Base-by-base conservation (phyloP, 768 basidiomycete species). In the Ephemerocybe angulata region DNA sequence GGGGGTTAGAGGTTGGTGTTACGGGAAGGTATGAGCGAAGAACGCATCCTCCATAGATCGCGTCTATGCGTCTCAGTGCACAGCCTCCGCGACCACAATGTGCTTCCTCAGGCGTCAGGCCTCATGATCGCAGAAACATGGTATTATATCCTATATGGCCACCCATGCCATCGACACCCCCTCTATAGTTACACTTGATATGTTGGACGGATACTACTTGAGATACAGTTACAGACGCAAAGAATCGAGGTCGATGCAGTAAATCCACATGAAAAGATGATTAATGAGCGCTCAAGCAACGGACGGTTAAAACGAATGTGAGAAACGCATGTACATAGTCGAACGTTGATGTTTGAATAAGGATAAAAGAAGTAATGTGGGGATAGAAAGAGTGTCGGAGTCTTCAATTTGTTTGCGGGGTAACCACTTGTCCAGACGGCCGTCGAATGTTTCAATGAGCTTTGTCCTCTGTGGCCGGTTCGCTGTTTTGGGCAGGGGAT, bases 401-500 rank as follows among this genome's bases (percentile, higher is more conserved):
- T n/a, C n/a, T n/a, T n/a, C n/a, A n/a, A n/a, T n/a, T n/a, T n/a
- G n/a, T n/a, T n/a, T n/a, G n/a, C n/a, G n/a, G n/a, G n/a, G n/a
- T n/a, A n/a, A n/a, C n/a, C n/a, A n/a, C n/a, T n/a, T n/a, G 21
- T 46, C 25, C 21, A 46, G 10, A 46, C 12, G 12, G 43, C 4
- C 21, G 12, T 46, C 25, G 25, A 28, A 8, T n/a, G 6, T 46
- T 17, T 24, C 43, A 27, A 12, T 33, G 13, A 33, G 31, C 48
- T 33, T 33, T 24, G n/a, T 50, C 48, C 35, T 19, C 6, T 7
- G 35, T 8, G n/a, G 35, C 17, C 8, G 22, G 30, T 30, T 27
- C 27, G n/a, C 29, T 19, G 30, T 50, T 21, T 19, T 31, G 30
- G 19, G 48, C 55, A 3, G 67, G 66, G 21, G 68, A 71, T 35